These are phyloP conservation scores for Fusarium sp. DNA, from an alignment of 2,329 filamentous ascomycete species.

Conservation along the genomic window DNA sequence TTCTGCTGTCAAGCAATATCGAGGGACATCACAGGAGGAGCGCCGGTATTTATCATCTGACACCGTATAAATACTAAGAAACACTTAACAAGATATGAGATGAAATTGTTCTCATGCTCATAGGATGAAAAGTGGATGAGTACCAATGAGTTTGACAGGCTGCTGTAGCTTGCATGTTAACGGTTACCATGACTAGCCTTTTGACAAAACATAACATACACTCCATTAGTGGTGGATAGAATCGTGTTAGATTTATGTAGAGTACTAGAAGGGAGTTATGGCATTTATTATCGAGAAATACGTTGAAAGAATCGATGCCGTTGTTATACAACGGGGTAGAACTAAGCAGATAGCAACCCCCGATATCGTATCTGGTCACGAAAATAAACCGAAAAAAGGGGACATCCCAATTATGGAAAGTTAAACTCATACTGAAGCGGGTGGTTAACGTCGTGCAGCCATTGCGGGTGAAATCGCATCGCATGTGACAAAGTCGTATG, in stretches of 20 bases:
- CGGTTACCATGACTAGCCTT: background rate
- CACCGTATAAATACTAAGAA: background rate
- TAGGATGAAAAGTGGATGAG: background rate
- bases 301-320: background rate
- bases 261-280: background rate
- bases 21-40: background rate
- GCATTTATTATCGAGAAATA: background rate
- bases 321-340: background rate
- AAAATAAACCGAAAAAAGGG: background rate
- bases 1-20: background rate
- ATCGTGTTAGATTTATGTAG: too few species aligned
- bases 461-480: background rate
- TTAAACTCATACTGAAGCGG: background rate
- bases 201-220: background rate
- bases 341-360: background rate
- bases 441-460: background rate
- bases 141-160: background rate
- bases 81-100: too few species aligned
- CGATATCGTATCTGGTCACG: background rate
- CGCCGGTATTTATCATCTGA: background rate
- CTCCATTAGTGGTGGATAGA: too few species aligned
- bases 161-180: background rate
- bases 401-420: background rate
- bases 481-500: conserved; percentile 2
- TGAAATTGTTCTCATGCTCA: too few species aligned